Percentiles rank a stretch among this genome's conserved stretches.
Evolutionary conservation across 768 basidiomycete species (phyloP).

Genomic region (Naganishia kalamii): DNA sequence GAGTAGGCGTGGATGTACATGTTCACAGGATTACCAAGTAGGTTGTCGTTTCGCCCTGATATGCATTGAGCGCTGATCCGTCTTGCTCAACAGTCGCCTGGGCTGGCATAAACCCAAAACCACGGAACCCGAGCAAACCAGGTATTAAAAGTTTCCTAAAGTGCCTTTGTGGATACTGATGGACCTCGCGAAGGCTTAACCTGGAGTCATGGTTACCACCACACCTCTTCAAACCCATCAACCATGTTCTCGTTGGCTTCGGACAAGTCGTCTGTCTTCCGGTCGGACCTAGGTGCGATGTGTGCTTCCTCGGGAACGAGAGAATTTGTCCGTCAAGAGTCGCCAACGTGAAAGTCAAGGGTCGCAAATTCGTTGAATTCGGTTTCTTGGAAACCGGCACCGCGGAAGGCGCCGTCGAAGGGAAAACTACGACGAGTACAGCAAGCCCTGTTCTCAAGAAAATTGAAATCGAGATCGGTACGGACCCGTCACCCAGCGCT

Average conservation of each 20-base stretch:
- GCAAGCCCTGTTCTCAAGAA: too few species aligned
- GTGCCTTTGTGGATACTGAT: too few species aligned
- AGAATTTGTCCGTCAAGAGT: conserved; percentile 39
- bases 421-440: background rate
- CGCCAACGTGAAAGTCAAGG: conserved; percentile 34
- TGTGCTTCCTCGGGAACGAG: conserved; percentile 38
- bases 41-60: background rate
- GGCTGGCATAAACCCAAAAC: conserved; percentile 86
- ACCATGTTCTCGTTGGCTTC: conserved; percentile 45
- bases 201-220: conserved; percentile 44
- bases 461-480: background rate
- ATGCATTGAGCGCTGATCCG: background rate
- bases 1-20: conserved; percentile 94
- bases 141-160: conserved; percentile 49
- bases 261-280: conserved; percentile 44
- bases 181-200: conserved; percentile 29
- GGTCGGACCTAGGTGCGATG: conserved; percentile 43
- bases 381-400: conserved; percentile 28
- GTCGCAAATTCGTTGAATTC: conserved; percentile 38
- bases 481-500: background rate
- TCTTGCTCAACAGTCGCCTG: conserved; percentile 50
- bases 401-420: background rate
- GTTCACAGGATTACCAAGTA: conserved; percentile 87
- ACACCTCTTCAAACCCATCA: conserved; percentile 42
- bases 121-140: conserved; percentile 78